Percentiles rank a stretch among this genome's conserved stretches.
phyloP scores from a whole-genome alignment of 176 grass and related monocot species.

The Oryza nivara region DNA sequence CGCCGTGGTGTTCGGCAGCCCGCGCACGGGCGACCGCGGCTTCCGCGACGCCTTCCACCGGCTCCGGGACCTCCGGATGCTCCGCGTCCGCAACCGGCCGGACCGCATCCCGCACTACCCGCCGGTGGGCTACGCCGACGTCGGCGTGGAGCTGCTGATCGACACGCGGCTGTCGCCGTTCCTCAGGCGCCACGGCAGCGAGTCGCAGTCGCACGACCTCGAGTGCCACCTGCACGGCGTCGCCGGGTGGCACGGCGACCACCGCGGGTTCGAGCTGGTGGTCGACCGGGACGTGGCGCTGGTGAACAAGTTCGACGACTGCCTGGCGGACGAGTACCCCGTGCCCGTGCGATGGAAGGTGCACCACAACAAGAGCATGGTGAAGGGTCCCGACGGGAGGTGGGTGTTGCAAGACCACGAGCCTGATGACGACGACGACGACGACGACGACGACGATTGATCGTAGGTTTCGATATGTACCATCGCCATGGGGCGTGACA shows the following conservation, averaged over 20 bases:
- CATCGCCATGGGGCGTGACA: background rate
- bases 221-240: conserved; percentile 84
- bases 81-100: conserved; percentile 63
- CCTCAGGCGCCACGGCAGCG: conserved; percentile 66
- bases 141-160: conserved; percentile 71
- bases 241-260: conserved; percentile 56
- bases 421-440: conserved; percentile 34
- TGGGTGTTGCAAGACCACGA: conserved; percentile 69
- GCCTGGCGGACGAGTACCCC: conserved; percentile 71
- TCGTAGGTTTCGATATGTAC: background rate
- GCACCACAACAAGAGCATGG: conserved; percentile 76
- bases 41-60: conserved; percentile 61
- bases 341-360: conserved; percentile 73
- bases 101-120: conserved; percentile 74
- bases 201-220: conserved; percentile 69
- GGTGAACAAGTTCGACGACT: conserved; percentile 82
- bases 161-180: conserved; percentile 72
- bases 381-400: conserved; percentile 54
- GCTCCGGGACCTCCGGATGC: conserved; percentile 57
- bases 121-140: conserved; percentile 60
- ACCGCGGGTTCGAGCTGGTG: conserved; percentile 57
- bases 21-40: conserved; percentile 62
- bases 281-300: conserved; percentile 76
- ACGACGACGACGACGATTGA: background rate
- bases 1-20: conserved; percentile 74